Percentiles rank a stretch among this genome's conserved stretches.
phyloP scores from a whole-genome alignment of 2,329 filamentous ascomycete species.

The Tolypocladium tundrense region DNA sequence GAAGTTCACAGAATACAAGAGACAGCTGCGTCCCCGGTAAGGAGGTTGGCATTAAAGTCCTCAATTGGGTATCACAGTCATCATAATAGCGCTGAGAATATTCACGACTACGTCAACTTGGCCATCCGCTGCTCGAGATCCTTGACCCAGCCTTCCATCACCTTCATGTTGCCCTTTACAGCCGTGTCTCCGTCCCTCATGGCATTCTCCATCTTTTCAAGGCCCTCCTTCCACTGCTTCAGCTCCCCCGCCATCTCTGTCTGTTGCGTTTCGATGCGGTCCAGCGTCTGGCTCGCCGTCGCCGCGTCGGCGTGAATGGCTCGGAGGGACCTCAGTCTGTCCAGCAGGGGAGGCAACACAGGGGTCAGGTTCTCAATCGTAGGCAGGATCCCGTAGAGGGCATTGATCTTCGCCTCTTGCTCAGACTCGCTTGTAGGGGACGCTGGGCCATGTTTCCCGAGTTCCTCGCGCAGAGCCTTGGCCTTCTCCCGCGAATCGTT shows the following conservation, averaged over 20 bases:
- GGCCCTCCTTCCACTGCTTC: constrained; percentile 71
- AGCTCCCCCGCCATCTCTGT: constrained; percentile 76
- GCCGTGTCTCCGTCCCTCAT: constrained; percentile 59
- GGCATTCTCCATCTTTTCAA: constrained; percentile 68
- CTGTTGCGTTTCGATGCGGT: constrained; percentile 69
- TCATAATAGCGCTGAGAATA: not conserved
- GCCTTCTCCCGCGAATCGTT: constrained; percentile 55
- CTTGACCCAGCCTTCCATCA: constrained; percentile 84
- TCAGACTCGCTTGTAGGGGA: constrained; percentile 47
- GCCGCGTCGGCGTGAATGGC: constrained; percentile 82
- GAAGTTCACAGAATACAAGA: not conserved
- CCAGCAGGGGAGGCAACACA: constrained; percentile 73
- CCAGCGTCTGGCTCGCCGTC: constrained; percentile 65
- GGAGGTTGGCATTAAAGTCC: not conserved
- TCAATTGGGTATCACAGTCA: constrained; percentile 7
- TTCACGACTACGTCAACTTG: constrained; percentile 32
- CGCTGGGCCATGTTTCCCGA: constrained; percentile 34
- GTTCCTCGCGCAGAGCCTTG: constrained; percentile 49
- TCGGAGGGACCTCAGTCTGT: constrained; percentile 73
- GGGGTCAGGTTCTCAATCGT: constrained; percentile 83
- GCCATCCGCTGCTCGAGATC: constrained; percentile 71
- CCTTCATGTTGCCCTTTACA: constrained; percentile 69
- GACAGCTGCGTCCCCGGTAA: accelerated
- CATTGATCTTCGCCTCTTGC: constrained; percentile 78
- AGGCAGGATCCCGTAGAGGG: constrained; percentile 77